A percentile compares a stretch with the other conserved stretches of the same genome.
Evolutionary conservation across 2,329 filamentous ascomycete genomes (phyloP).

Genomic region (Aspergillus amoenus): DNA sequence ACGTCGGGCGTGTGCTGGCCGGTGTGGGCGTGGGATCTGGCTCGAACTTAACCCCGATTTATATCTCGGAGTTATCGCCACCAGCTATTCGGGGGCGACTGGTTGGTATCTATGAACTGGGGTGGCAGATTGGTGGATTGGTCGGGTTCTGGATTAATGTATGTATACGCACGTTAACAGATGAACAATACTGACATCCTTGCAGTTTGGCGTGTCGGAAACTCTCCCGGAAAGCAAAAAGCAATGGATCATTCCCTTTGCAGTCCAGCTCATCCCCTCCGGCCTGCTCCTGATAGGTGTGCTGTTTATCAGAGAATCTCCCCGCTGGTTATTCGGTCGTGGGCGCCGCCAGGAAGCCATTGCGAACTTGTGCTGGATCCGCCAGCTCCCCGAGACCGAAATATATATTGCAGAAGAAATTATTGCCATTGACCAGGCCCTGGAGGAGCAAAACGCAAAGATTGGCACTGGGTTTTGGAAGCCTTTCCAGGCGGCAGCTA

Average conservation of each 20-base stretch:
- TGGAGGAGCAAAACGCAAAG: conserved; percentile 64
- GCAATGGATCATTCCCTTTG: conserved; percentile 46
- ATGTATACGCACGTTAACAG: background rate
- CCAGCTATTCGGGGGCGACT: conserved; percentile 59
- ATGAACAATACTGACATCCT: too few relatives aligned
- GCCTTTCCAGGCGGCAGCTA: conserved; percentile 60
- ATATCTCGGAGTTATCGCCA: conserved; percentile 59
- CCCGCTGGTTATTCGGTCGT: conserved; percentile 68
- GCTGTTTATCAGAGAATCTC: conserved; percentile 63
- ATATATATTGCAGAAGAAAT: conserved; percentile 74
- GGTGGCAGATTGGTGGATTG: conserved; percentile 54
- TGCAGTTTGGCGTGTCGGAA: conserved; percentile 53
- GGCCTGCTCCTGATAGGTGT: conserved; percentile 53
- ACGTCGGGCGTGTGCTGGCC: conserved; percentile 57
- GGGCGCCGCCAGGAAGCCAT: conserved; percentile 67
- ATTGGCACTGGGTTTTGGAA: conserved; percentile 74
- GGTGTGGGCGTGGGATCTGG: conserved; percentile 59
- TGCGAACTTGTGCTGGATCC: conserved; percentile 50
- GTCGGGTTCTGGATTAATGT: conserved; percentile 54
- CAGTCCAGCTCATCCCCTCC: conserved; percentile 41
- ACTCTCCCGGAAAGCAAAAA: conserved; percentile 33
- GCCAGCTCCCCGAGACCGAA: conserved; percentile 42
- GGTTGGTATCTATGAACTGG: conserved; percentile 59
- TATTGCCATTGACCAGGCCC: conserved; percentile 65
- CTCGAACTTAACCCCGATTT: conserved; percentile 60